phyloP scores from a whole-genome alignment of 176 grass and related monocot genomes.

The Aegilops speltoides region DNA sequence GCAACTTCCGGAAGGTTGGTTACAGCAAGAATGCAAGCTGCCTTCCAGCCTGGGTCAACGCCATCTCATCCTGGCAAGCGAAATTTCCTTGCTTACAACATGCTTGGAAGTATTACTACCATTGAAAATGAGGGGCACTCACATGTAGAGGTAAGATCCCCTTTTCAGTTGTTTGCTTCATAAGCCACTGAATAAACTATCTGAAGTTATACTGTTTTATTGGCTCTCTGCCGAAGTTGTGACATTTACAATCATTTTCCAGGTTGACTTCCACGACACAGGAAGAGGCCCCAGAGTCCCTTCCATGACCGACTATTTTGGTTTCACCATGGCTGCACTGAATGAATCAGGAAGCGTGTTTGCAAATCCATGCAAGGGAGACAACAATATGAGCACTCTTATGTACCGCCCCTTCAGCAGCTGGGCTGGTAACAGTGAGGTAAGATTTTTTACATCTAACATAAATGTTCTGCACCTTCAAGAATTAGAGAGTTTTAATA shows the following conservation, averaged over 20 bases:
- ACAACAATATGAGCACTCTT: constrained; percentile 97
- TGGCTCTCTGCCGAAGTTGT: background rate
- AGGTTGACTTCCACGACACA: constrained; percentile 98
- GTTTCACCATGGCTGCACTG: constrained; percentile 94
- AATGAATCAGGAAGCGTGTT: constrained; percentile 88
- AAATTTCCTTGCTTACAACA: constrained; percentile 85
- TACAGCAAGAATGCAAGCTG: constrained; percentile 64
- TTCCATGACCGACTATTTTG: constrained; percentile 96
- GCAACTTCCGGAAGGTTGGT: constrained; percentile 40
- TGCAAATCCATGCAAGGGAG: constrained; percentile 86
- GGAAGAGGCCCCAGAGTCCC: constrained; percentile 95
- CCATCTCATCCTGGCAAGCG: constrained; percentile 61
- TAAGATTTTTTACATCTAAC: constrained; percentile 18
- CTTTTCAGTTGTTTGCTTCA: constrained; percentile 1
- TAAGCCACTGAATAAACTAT: background rate
- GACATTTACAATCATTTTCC: constrained; percentile 20
- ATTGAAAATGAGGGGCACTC: constrained; percentile 84
- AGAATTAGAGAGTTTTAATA: background rate
- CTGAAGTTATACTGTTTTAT: background rate
- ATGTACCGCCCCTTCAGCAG: constrained; percentile 95
- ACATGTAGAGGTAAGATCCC: constrained; percentile 69
- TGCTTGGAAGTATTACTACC: constrained; percentile 89
- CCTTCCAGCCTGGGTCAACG: constrained; percentile 88
- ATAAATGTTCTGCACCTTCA: background rate
- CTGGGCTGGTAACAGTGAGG: constrained; percentile 97